Percentiles rank a stretch among this genome's conserved stretches.
Evolutionary conservation across 148 eudicot genomes (phyloP).

Genomic region (Nepenthes gracilis): DNA sequence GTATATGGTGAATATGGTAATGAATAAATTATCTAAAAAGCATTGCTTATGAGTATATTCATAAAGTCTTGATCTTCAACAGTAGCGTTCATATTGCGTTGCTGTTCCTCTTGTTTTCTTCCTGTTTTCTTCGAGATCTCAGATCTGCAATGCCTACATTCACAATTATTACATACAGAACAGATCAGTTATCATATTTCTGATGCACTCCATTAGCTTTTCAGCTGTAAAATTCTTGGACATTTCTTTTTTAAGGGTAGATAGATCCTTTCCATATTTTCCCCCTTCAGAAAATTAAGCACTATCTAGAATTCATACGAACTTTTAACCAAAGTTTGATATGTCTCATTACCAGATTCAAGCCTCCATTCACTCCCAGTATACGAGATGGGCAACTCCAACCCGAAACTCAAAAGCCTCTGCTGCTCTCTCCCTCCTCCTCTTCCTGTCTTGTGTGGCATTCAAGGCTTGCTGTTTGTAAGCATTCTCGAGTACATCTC

Average conservation of each 20-base stretch:
- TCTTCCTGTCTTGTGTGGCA: conserved; percentile 82
- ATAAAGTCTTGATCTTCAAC: no score
- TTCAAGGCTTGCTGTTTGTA: conserved; percentile 86
- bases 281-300: background rate
- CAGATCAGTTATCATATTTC: background rate
- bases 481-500: conserved; percentile 99
- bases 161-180: background rate
- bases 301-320: background rate
- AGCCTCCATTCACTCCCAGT: conserved; percentile 82
- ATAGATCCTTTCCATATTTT: background rate
- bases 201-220: background rate
- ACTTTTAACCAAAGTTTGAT: background rate
- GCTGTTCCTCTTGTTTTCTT: no score
- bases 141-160: background rate
- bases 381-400: conserved; percentile 86
- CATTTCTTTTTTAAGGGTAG: background rate
- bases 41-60: no score
- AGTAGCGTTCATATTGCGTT: no score
- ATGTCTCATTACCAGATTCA: conserved; percentile 23
- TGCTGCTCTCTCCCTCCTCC: conserved; percentile 81
- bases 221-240: background rate
- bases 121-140: background rate
- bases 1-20: no score
- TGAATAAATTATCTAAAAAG: no score
- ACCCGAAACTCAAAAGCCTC: conserved; percentile 96